phyloP scores from a whole-genome alignment of 1,284 basidiomycete species.

The Porogramme epimiltina region DNA sequence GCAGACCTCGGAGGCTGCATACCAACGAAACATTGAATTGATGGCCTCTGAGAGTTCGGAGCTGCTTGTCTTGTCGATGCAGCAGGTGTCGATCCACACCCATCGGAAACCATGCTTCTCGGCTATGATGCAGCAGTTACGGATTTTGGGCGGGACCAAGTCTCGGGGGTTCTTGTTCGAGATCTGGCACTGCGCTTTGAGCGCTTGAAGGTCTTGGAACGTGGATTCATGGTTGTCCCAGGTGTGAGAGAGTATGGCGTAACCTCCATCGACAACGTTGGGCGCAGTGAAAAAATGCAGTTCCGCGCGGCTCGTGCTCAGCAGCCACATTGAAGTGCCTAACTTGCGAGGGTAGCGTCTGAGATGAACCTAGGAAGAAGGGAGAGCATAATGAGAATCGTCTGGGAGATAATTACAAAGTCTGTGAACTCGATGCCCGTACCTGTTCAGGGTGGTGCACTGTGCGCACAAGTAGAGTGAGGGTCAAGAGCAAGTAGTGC shows the following conservation, averaged over 20 bases:
- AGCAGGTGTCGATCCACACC: slow-evolving; percentile 20
- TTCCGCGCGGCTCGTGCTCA: neutral
- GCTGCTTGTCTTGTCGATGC: slow-evolving; percentile 15
- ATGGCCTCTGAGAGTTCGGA: slow-evolving; percentile 18
- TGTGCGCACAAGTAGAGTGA: too few relatives aligned
- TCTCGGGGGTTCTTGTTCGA: neutral
- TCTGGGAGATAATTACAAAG: too few relatives aligned
- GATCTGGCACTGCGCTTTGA: neutral
- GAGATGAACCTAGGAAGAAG: neutral
- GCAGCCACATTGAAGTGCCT: slow-evolving; percentile 1
- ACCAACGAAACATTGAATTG: slow-evolving; percentile 19
- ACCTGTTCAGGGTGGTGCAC: too few relatives aligned
- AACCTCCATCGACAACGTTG: neutral
- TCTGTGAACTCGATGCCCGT: too few relatives aligned
- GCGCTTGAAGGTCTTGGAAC: slow-evolving; percentile 1
- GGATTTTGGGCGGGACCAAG: neutral
- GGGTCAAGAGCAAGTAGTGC: too few relatives aligned
- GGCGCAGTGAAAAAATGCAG: slow-evolving; percentile 2
- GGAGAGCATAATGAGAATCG: neutral
- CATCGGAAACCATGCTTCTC: slow-evolving; percentile 4
- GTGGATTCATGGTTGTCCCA: slow-evolving; percentile 2
- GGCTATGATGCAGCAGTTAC: slow-evolving; percentile 1
- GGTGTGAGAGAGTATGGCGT: slow-evolving; percentile 10
- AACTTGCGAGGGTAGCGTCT: neutral
- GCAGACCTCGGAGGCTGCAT: slow-evolving; percentile 10